Percentiles rank a stretch among this genome's conserved stretches.
phyloP scores from a whole-genome alignment of 345 rosid species.

The Murraya paniculata region DNA sequence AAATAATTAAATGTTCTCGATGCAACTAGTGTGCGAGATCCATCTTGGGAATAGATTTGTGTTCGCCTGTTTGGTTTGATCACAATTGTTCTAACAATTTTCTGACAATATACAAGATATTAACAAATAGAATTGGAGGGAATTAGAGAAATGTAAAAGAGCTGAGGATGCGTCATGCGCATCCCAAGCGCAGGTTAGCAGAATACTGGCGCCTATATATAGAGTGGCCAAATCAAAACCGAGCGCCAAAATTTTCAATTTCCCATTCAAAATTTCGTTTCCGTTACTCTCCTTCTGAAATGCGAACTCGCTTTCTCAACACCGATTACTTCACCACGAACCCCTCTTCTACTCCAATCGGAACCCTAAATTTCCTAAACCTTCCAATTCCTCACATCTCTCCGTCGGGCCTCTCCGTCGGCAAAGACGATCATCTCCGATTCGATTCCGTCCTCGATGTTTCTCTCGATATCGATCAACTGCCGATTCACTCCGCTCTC shows the following conservation, averaged over 20 bases:
- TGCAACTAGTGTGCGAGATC: too few species aligned
- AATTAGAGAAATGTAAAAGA: too few species aligned
- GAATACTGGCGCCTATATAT: neutral
- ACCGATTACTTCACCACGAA: slow-evolving; percentile 45
- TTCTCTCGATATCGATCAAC: slow-evolving; percentile 29
- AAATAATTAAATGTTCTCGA: too few species aligned
- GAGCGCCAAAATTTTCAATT: slow-evolving; percentile 40
- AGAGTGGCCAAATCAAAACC: neutral
- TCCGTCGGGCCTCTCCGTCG: slow-evolving; percentile 22
- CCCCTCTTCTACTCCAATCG: slow-evolving; percentile 30
- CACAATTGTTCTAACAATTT: too few species aligned
- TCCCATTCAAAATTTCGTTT: neutral
- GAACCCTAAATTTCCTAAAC: slow-evolving; percentile 57
- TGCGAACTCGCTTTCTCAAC: slow-evolving; percentile 79
- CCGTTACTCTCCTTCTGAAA: slow-evolving; percentile 16
- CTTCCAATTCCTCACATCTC: slow-evolving; percentile 53
- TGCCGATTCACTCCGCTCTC: slow-evolving; percentile 52
- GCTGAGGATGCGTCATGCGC: neutral
- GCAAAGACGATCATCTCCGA: slow-evolving; percentile 27
- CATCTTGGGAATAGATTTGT: too few species aligned
- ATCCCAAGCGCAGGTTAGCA: neutral
- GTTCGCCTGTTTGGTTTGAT: too few species aligned
- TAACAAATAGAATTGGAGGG: too few species aligned
- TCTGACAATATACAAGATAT: too few species aligned
- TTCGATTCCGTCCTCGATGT: slow-evolving; percentile 28